These are phyloP conservation scores for Aspergillus sp. DNA, from an alignment of 2,329 filamentous ascomycete genomes.

Conservation along the genomic window DNA sequence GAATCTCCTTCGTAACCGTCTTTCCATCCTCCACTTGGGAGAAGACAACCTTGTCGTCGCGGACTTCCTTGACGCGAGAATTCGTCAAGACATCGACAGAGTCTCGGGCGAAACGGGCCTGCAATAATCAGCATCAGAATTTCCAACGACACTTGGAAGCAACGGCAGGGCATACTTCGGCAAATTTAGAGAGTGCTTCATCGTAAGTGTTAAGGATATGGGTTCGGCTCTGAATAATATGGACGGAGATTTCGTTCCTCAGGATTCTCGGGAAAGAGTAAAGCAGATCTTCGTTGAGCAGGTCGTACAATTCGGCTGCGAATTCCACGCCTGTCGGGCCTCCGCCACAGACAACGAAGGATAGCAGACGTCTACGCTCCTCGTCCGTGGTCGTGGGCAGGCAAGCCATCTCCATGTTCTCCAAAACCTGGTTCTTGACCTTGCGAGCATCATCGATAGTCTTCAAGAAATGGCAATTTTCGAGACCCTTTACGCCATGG, in stretches of 20 bases:
- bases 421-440: conserved; percentile 84
- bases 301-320: conserved; percentile 91
- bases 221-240: conserved; percentile 89
- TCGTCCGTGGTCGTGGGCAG: conserved; percentile 89
- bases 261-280: conserved; percentile 81
- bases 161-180: conserved; percentile 57
- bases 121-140: conserved; percentile 6
- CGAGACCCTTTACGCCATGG: conserved; percentile 91
- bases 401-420: conserved; percentile 86
- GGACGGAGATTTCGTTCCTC: conserved; percentile 97
- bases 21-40: conserved; percentile 77
- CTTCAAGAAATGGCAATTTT: conserved; percentile 93
- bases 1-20: conserved; percentile 83
- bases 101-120: conserved; percentile 82
- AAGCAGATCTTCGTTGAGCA: conserved; percentile 91
- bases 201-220: conserved; percentile 99
- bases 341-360: conserved; percentile 93
- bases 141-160: background rate
- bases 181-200: conserved; percentile 87
- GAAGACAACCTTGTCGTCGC: conserved; percentile 80
- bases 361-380: conserved; percentile 81
- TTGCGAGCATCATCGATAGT: conserved; percentile 87
- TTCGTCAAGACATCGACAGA: conserved; percentile 91
- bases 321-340: conserved; percentile 98
- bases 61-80: conserved; percentile 86